Base-by-base conservation (phyloP, 805 yeast species). In the Saturnispora sekii region DNA sequence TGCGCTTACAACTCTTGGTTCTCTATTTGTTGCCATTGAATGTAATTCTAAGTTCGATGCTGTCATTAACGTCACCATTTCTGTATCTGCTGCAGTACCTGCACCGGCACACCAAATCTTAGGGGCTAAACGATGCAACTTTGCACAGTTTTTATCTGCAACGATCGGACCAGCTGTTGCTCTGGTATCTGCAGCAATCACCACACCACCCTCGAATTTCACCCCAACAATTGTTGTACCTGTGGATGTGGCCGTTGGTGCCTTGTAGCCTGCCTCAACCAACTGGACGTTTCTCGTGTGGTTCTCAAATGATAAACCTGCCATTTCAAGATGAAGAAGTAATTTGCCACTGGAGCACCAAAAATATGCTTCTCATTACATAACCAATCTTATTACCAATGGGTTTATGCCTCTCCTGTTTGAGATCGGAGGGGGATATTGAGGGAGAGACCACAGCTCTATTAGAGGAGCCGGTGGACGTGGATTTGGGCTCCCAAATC, bases 161-260 rank as follows among this genome's bases (percentile, higher is more conserved):
- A 93, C 97, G 55, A 93, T 87, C 47, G 81, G 82, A 11, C 98
- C 98, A 32, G 93, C 82, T 3, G 98, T 93, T 46, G 98, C 97
- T 67, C 98, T 81, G 16, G 98, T 93, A 70, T 93, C 98, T 9
- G 98, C 98, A 10, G 98, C 97, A 65, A 93, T 87, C 34, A 93
- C 87, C 28, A 90, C 98, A 56, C 98, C 98, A 49, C 87, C 90
- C 44, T 84, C 70, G 65, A 84, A 90, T 60, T 83, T 84, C 62
- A 95, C 85, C 42, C 98, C 98, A 18, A 93, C 98, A 69, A 93
- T 93, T 0, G 98, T 93, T n/a, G 98, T 93, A 70, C 98, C 98
- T 1, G 98, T 93, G 17, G 97, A 87, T 1, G 98, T 93, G 32
- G 96, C 95, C 51, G 73, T 81, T 44, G 97, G 97, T 32, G 77